Evolutionary conservation across 2,329 filamentous ascomycete species (phyloP).

Genomic region (Diaporthe velutina): DNA sequence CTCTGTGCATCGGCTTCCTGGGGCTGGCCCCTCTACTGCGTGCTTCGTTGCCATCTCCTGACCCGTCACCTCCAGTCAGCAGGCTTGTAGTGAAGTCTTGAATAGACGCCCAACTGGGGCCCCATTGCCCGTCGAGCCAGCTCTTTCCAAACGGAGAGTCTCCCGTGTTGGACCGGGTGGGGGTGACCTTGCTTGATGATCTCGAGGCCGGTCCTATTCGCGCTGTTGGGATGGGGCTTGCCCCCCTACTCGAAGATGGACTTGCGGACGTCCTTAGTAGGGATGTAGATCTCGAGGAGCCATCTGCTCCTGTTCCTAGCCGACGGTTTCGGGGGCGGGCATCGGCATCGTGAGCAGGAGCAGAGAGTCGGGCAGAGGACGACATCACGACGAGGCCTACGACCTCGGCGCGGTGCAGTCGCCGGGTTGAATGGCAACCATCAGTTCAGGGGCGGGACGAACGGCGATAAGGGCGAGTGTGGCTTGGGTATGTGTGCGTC

Average conservation of each 20-base stretch:
- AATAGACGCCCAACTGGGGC: constrained; percentile 67
- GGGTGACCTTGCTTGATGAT: constrained; percentile 36
- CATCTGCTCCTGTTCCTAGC: constrained; percentile 50
- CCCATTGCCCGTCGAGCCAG: constrained; percentile 65
- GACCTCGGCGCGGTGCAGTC: constrained; percentile 47
- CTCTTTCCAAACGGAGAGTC: constrained; percentile 50
- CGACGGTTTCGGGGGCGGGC: constrained; percentile 66
- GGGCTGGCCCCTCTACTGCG: constrained; percentile 47
- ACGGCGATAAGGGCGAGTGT: constrained; percentile 20
- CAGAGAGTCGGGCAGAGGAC: constrained; percentile 59
- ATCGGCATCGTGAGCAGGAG: constrained; percentile 57
- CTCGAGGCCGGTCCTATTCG: constrained; percentile 51
- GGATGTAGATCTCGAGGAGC: constrained; percentile 46
- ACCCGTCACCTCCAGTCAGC: constrained; percentile 49
- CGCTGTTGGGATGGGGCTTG: constrained; percentile 63
- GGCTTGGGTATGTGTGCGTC: neutral
- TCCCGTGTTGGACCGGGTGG: constrained; percentile 18
- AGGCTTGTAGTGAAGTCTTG: constrained; percentile 66
- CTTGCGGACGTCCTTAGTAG: constrained; percentile 45
- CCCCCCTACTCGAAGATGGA: constrained; percentile 53
- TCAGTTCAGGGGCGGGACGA: constrained; percentile 42
- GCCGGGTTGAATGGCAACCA: constrained; percentile 42
- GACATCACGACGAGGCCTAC: constrained; percentile 50
- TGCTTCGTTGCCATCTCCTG: constrained; percentile 51
- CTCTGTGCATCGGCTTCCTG: constrained; percentile 49